phyloP scores from a whole-genome alignment of 2,329 filamentous ascomycete species.

The Fusarium redolens region DNA sequence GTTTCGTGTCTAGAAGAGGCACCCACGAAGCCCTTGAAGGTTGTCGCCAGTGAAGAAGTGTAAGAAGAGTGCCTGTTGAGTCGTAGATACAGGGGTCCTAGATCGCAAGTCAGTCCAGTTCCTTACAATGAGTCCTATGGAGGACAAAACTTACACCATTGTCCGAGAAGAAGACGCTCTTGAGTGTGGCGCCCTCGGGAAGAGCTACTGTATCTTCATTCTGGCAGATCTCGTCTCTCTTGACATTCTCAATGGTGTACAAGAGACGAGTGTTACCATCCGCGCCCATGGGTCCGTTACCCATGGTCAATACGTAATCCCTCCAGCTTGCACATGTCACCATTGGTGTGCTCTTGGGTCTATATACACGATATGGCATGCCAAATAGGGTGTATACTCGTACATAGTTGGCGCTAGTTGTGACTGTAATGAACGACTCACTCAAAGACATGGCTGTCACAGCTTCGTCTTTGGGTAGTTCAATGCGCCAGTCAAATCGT shows the following conservation, averaged over 20 bases:
- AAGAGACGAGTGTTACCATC: slow-evolving; percentile 82
- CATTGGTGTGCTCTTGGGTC: slow-evolving; percentile 89
- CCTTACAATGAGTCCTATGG: background rate
- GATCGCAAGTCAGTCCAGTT: slow-evolving; percentile 5
- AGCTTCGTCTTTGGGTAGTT: slow-evolving; percentile 87
- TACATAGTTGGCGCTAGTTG: slow-evolving; percentile 88
- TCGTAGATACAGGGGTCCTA: slow-evolving; percentile 97
- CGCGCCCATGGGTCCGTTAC: slow-evolving; percentile 86
- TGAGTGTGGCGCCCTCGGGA: slow-evolving; percentile 76
- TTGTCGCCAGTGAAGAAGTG: slow-evolving; percentile 90
- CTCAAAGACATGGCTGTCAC: slow-evolving; percentile 90
- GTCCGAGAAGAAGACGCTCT: slow-evolving; percentile 91
- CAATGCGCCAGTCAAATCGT: slow-evolving; percentile 88
- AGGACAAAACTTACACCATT: slow-evolving; percentile 72
- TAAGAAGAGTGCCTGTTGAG: slow-evolving; percentile 86
- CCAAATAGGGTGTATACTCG: slow-evolving; percentile 94
- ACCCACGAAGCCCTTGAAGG: slow-evolving; percentile 90
- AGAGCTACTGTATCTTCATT: slow-evolving; percentile 92
- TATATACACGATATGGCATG: slow-evolving; percentile 86
- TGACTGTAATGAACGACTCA: slow-evolving; percentile 90
- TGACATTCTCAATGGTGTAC: slow-evolving; percentile 95
- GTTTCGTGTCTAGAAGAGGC: slow-evolving; percentile 89
- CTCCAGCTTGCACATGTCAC: slow-evolving; percentile 95
- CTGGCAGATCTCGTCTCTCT: slow-evolving; percentile 92
- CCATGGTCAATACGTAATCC: slow-evolving; percentile 96